Evolutionary conservation across 139 green algal genomes (phyloP), one percentile per base, ranked within the genome.

Genomic region (Tetraselmis chui): DNA sequence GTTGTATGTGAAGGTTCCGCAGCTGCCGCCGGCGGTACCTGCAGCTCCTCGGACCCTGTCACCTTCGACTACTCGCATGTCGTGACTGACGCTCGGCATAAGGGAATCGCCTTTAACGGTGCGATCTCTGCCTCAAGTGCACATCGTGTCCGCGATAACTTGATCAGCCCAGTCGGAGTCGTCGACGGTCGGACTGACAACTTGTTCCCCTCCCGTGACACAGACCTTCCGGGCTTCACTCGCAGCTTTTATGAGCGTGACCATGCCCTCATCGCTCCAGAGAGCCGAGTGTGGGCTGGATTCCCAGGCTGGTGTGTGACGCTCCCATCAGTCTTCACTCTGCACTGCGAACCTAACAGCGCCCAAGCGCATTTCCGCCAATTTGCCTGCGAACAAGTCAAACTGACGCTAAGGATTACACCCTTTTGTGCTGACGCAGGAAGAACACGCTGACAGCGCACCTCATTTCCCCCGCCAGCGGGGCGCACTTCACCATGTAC

Each of bases 181-280:
- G 45, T 67, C 11, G 45, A 18, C 18, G 45, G 45, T 25, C 18
- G 45, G 45, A 67, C 18, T 5, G 45, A 67, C 18, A 18, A 67
- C 18, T 67, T 67, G 45, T 67, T 5, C 18, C 11, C 18, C 11
- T 67, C 18, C 45, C 18, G 45, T 67, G 5, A 18, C 45, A 29
- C 85, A 95, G 91, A 97, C 78, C 87, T 98, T 27, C 95, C 95
- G 1, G 95, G 95, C 2, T 98, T 96, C 86, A 98, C 92, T 0
- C 88, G 95, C 28, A 96, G 90, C 75, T 84, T 91, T 1, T 95
- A 96, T 79, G 74, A 84, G n/a, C 78, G 84, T 1, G 94, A 97
- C 87, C 94, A 98, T 82, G 95, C 95, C 0, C 88, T 98, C 0
- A 91, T 98, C 59, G 95, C 92, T 1, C 93, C 94, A 0, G 95